Percentiles rank a stretch among this genome's conserved stretches.
Evolutionary conservation across 2,329 filamentous ascomycete genomes (phyloP).

Genomic region (Cyphellophora europaea): DNA sequence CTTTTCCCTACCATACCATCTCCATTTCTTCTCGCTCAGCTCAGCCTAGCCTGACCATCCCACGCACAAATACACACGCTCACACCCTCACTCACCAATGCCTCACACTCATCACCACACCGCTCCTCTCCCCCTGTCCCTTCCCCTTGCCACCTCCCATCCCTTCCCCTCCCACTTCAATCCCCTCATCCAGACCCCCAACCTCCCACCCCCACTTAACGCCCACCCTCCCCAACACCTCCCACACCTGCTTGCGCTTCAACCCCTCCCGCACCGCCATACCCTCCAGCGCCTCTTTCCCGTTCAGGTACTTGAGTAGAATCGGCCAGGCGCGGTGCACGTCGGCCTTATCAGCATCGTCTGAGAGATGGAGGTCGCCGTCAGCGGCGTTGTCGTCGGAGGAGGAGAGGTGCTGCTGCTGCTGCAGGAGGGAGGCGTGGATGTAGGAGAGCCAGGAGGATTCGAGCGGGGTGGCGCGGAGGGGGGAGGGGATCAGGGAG

Average conservation of each 20-base stretch:
- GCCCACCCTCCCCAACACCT: conserved; percentile 54
- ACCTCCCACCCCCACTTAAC: background rate
- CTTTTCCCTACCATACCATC: too few relatives aligned
- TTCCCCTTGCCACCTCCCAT: too few relatives aligned
- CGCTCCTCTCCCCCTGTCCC: too few relatives aligned
- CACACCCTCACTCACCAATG: background rate
- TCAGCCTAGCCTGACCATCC: too few relatives aligned
- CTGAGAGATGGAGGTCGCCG: background rate
- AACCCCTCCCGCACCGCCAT: conserved; percentile 77
- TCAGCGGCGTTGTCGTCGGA: conserved; percentile 1
- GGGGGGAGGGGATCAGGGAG: conserved; percentile 62
- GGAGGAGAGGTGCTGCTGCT: conserved; percentile 4
- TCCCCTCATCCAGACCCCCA: background rate
- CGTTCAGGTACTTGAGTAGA: conserved; percentile 82
- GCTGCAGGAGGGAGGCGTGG: conserved; percentile 17
- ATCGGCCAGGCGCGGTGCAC: conserved; percentile 60
- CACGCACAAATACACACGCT: too few relatives aligned
- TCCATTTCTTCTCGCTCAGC: too few relatives aligned
- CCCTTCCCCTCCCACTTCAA: too few relatives aligned
- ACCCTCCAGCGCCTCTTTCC: conserved; percentile 72
- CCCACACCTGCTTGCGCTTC: conserved; percentile 61
- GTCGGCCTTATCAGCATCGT: conserved; percentile 24
- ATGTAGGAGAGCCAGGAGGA: conserved; percentile 55
- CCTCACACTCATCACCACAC: background rate
- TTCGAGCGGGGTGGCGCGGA: conserved; percentile 68